Conservation (phyloP, 1,139 yeast genomes). For the Candida anutae region DNA sequence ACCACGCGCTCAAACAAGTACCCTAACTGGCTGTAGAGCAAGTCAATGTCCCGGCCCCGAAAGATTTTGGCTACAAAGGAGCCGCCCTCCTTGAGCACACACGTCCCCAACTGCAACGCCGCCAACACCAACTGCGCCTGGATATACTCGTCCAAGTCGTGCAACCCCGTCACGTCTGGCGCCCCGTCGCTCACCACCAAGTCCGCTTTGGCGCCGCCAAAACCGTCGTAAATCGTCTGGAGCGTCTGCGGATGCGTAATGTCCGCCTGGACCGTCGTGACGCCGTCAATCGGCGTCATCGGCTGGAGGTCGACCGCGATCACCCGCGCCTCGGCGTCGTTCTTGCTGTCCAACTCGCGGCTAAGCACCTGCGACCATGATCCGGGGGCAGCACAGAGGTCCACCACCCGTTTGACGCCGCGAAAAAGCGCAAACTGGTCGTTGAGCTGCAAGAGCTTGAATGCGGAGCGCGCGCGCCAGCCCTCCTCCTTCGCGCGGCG, state of each 20-base stretch:
- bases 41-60: constrained; percentile 90
- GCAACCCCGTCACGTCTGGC: constrained; percentile 96
- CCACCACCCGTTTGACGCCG: constrained; percentile 78
- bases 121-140: constrained; percentile 90
- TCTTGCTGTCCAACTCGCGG: constrained; percentile 50
- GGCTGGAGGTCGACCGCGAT: constrained; percentile 96
- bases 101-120: constrained; percentile 85
- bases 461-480: constrained; percentile 95
- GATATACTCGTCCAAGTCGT: constrained; percentile 91
- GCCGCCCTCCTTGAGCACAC: constrained; percentile 83
- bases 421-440: constrained; percentile 81
- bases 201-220: constrained; percentile 90
- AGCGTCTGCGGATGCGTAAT: constrained; percentile 92
- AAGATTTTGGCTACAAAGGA: constrained; percentile 92
- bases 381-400: constrained; percentile 98
- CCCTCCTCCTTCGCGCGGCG: constrained; percentile 96
- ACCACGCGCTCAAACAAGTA: constrained; percentile 76
- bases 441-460: constrained; percentile 79
- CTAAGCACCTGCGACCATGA: constrained; percentile 98
- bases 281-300: constrained; percentile 89
- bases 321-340: constrained; percentile 37
- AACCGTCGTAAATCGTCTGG: constrained; percentile 61
- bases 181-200: constrained; percentile 97
- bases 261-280: constrained; percentile 87
- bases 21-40: constrained; percentile 83